These are phyloP conservation scores for Cladorrhinum sp. DNA, from an alignment of 2,329 filamentous ascomycete species.

Conservation along the genomic window DNA sequence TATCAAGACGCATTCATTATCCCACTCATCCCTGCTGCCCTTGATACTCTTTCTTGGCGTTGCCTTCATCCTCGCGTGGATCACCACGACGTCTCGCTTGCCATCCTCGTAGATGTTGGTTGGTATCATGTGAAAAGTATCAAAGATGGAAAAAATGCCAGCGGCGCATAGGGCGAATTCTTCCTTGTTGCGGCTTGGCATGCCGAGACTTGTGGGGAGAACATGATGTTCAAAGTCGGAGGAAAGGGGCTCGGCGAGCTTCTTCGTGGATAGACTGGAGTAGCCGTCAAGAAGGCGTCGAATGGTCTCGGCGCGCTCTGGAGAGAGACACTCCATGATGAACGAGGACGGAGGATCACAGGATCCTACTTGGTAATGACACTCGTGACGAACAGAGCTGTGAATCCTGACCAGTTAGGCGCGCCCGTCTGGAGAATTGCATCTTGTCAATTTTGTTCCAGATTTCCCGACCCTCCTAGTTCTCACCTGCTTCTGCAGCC, in stretches of 20 bases:
- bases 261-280: constrained; percentile 37
- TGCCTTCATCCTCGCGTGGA: constrained; percentile 38
- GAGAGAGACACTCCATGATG: not conserved
- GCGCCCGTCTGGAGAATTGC: not conserved
- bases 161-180: constrained; percentile 39
- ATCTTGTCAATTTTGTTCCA: not conserved
- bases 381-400: not conserved
- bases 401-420: not conserved
- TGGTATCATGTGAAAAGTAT: constrained; percentile 39
- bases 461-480: not conserved
- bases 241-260: constrained; percentile 36
- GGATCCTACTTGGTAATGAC: not conserved
- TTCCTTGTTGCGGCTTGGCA: constrained; percentile 35
- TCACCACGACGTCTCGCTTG: constrained; percentile 34
- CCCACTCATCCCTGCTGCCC: constrained; percentile 25
- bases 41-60: constrained; percentile 23
- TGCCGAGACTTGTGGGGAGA: constrained; percentile 39
- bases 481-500: not conserved
- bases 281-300: constrained; percentile 37
- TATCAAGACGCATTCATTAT: constrained; percentile 36
- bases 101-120: constrained; percentile 34
- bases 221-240: constrained; percentile 39
- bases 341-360: not conserved
- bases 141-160: constrained; percentile 41
- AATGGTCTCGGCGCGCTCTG: constrained; percentile 12